Evolutionary conservation across 23 red algal genomes (phyloP).

Genomic region (Gracilariopsis chorda): DNA sequence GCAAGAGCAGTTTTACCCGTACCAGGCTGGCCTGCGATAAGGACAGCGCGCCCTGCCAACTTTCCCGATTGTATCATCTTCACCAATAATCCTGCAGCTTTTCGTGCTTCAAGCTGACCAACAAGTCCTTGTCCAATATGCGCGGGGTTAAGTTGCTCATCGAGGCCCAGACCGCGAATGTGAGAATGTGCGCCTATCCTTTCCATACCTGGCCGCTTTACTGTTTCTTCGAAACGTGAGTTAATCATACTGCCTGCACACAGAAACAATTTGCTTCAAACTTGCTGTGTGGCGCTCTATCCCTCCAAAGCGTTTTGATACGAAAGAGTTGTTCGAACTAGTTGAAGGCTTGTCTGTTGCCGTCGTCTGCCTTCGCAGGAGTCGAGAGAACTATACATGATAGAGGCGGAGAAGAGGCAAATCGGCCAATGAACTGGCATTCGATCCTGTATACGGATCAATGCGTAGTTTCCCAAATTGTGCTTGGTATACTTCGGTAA

Average conservation of each 20-base stretch:
- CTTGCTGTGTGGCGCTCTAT: not conserved
- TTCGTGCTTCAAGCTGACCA: slow-evolving; percentile 84
- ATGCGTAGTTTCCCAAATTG: too few species aligned
- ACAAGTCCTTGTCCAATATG: slow-evolving; percentile 78
- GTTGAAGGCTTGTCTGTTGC: too few species aligned
- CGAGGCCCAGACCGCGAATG: slow-evolving; percentile 89
- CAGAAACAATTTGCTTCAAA: too few species aligned
- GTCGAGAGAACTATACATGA: too few species aligned
- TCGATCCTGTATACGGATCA: too few species aligned
- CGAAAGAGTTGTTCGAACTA: too few species aligned
- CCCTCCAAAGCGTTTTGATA: too few species aligned
- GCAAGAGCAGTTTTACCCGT: slow-evolving; percentile 98
- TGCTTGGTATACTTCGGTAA: too few species aligned
- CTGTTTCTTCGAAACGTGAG: slow-evolving; percentile 56
- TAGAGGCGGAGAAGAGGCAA: too few species aligned
- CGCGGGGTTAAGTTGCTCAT: slow-evolving; percentile 63
- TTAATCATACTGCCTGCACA: slow-evolving; percentile 11
- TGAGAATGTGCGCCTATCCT: slow-evolving; percentile 97
- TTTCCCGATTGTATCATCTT: slow-evolving; percentile 86
- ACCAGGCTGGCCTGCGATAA: slow-evolving; percentile 94
- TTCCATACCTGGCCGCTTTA: slow-evolving; percentile 62
- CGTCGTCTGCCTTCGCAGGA: too few species aligned
- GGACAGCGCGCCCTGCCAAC: slow-evolving; percentile 82
- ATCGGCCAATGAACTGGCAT: too few species aligned
- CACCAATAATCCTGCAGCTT: slow-evolving; percentile 88